A percentile compares a stretch with the other conserved stretches of the same genome.
phyloP scores from a whole-genome alignment of 2,329 filamentous ascomycete species.

The Aspergillus alliaceus region DNA sequence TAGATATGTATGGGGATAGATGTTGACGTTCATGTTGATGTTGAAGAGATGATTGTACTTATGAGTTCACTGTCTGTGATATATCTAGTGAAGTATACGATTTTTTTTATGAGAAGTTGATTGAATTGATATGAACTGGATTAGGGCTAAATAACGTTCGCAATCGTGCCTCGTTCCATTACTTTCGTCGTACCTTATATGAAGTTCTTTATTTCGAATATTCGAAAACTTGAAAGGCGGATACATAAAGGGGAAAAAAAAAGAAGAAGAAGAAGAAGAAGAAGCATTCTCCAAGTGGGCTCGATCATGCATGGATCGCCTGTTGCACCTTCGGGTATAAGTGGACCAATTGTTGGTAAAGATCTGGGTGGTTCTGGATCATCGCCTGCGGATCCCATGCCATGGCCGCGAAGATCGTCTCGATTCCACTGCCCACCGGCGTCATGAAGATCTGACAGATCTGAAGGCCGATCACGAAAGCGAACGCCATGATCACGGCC shows the following conservation, averaged over 20 bases:
- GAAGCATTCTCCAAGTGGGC: neutral
- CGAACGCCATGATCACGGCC: conserved; percentile 75
- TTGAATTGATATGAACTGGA: neutral
- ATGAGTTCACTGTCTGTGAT: no score
- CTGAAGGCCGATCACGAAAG: conserved; percentile 87
- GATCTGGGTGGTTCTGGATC: conserved; percentile 75
- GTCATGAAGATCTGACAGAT: conserved; percentile 88
- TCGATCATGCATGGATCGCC: conserved; percentile 64
- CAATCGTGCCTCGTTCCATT: neutral
- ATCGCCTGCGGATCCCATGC: conserved; percentile 67
- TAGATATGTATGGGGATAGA: neutral
- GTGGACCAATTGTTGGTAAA: conserved; percentile 75
- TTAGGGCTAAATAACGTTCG: neutral
- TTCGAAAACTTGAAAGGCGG: no score
- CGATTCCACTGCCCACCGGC: conserved; percentile 82
- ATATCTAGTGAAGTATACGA: no score
- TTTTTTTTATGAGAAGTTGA: no score
- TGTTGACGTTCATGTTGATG: no score
- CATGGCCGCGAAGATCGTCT: conserved; percentile 85
- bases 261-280: neutral
- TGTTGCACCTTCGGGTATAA: conserved; percentile 84
- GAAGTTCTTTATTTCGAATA: neutral
- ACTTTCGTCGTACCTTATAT: neutral
- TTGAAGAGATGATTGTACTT: neutral
- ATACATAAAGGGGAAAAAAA: no score